These are phyloP conservation scores for Aspergillus bombycis DNA, from an alignment of 2,329 filamentous ascomycete genomes.

Conservation along the genomic window DNA sequence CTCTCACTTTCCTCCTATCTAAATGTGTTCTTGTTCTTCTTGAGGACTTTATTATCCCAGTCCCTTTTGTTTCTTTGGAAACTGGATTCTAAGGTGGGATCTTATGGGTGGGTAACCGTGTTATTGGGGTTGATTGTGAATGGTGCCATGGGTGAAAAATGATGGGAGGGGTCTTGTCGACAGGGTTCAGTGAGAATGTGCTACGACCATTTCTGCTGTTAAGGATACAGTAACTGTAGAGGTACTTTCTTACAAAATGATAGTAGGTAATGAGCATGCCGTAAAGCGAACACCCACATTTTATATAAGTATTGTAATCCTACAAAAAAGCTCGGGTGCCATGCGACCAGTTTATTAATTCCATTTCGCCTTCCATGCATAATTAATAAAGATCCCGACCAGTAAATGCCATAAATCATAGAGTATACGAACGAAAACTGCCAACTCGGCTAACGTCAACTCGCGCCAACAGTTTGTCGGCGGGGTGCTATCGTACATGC, in stretches of 20 bases:
- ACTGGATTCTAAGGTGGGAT: background rate
- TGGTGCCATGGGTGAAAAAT: background rate
- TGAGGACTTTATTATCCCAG: background rate
- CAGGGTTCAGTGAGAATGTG: background rate
- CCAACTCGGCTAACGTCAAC: background rate
- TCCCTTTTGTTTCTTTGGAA: background rate
- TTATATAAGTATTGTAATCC: background rate
- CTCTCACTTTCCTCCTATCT: too few species aligned
- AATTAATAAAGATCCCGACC: conserved; percentile 1
- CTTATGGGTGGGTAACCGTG: background rate
- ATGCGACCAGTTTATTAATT: background rate
- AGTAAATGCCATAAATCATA: conserved; percentile 11
- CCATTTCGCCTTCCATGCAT: conserved; percentile 6
- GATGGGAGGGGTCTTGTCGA: background rate
- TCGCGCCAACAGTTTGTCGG: background rate
- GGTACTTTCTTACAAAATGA: background rate
- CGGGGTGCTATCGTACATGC: conserved; percentile 1
- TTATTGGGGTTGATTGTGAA: background rate
- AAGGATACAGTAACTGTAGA: background rate
- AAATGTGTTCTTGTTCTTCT: too few species aligned
- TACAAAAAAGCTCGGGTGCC: background rate
- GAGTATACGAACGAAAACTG: background rate
- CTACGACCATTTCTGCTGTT: background rate
- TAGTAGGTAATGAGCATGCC: background rate
- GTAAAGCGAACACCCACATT: background rate